Evolutionary conservation across 257 asterid species (phyloP), one percentile per base, ranked within the genome.

Genomic region (Rubia yunnanensis): DNA sequence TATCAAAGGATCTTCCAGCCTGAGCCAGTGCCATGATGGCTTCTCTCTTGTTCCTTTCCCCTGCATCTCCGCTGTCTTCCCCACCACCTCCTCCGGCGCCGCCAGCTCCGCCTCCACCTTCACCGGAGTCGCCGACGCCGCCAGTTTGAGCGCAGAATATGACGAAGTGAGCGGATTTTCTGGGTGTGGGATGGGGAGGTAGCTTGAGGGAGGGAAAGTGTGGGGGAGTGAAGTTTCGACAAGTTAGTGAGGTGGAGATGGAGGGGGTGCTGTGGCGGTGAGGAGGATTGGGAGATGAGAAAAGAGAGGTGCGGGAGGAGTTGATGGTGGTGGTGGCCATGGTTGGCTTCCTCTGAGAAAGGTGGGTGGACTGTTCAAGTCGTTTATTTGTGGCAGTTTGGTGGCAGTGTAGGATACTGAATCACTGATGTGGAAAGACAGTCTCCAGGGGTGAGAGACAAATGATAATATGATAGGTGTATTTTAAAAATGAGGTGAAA

Each of bases 21-120:
- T 91, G 92, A 22, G 82, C 87, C 78, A 91, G 73, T n/a, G 87
- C 95, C 85, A 91, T 67, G 41, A 91, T 41, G 67, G 98, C 88
- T 79, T 88, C 96, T 11, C 74, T 70, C 72, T 38, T 86, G 85
- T 92, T 92, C 63, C 79, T 86, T 52, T 82, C 80, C 64, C 80
- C 86, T 31, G 92, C 95, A 84, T 85, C 94, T 15, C 69, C 96
- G 10, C 79, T 84, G 0, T 69, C 71, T 18, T 38, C 83, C 0
- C 66, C 81, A 3, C 84, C 79, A 0, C 69, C 85, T 0, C 82
- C 73, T 0, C 81, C 76, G 0, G 71, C 75, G 0, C 87, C 83
- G 0, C 80, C 76, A 0, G 79, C 78, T 0, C 81, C 81, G 0
- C 79, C 81, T 0, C 74, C 78, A 0, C 68, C 77, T 1, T 75